Conservation (phyloP, 257 asterid species). For the Solanum chilense region DNA sequence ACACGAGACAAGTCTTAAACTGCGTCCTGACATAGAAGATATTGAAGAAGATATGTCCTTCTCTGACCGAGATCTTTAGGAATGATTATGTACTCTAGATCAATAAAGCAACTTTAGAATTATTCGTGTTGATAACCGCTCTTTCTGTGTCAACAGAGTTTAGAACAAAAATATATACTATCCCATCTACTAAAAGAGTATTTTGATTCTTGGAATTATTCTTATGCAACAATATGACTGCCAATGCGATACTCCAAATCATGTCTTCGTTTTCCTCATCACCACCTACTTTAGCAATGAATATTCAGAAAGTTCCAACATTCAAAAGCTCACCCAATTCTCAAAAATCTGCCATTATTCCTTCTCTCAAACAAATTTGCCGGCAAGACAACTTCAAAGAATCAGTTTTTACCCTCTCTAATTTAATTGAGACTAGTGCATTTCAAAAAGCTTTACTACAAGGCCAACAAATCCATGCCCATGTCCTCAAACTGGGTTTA, state of each 20-base stretch:
- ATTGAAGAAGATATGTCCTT: not conserved
- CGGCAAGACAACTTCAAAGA: slow-evolving; percentile 13
- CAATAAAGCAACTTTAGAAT: not conserved
- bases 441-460: slow-evolving; percentile 13
- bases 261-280: slow-evolving; percentile 12
- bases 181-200: not conserved
- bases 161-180: no score
- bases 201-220: not conserved
- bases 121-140: fast-evolving
- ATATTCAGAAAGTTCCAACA: not conserved
- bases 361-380: slow-evolving; percentile 7
- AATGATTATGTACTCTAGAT: not conserved
- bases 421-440: slow-evolving; percentile 38
- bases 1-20: not conserved
- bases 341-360: not conserved
- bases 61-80: no score
- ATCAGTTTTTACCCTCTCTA: slow-evolving; percentile 18
- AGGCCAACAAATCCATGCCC: slow-evolving; percentile 67
- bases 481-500: slow-evolving; percentile 23
- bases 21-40: not conserved
- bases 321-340: not conserved
- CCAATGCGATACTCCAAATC: slow-evolving; percentile 14
- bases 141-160: no score
- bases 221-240: slow-evolving; percentile 16
- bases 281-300: slow-evolving; percentile 4